Evolutionary conservation across 169 alveolate genomes (phyloP).

Genomic region (Eimeria tenella): DNA sequence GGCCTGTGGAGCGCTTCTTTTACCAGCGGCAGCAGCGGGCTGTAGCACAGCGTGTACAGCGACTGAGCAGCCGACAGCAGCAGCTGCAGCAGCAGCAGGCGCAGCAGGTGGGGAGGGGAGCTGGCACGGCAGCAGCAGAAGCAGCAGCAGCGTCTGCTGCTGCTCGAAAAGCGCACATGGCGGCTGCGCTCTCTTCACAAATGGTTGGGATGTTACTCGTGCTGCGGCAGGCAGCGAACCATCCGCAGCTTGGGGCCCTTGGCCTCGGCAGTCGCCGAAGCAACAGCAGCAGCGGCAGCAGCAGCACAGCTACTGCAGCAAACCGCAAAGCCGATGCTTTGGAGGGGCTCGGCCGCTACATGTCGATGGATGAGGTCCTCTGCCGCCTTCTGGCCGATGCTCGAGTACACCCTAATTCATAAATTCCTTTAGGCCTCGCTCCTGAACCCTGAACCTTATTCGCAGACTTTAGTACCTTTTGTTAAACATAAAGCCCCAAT

Average conservation of each 20-base stretch:
- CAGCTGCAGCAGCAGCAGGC: constrained; percentile 59
- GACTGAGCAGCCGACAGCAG: constrained; percentile 39
- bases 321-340: background rate
- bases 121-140: background rate
- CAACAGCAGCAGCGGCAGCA: constrained; percentile 38
- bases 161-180: background rate
- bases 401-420: constrained; percentile 38
- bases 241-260: constrained; percentile 84
- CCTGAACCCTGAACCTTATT: background rate
- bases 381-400: constrained; percentile 64
- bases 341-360: constrained; percentile 51
- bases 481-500: background rate
- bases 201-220: constrained; percentile 76
- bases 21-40: constrained; percentile 81
- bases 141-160: constrained; percentile 6
- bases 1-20: constrained; percentile 82
- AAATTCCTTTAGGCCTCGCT: background rate
- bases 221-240: constrained; percentile 84
- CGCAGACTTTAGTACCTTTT: background rate
- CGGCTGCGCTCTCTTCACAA: constrained; percentile 66
- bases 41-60: constrained; percentile 46
- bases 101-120: background rate
- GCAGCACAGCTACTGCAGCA: background rate
- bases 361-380: constrained; percentile 77
- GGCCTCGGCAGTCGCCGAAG: constrained; percentile 76